Conservation (phyloP, 1,139 yeast genomes). For the Geotrichum histeridarum region DNA sequence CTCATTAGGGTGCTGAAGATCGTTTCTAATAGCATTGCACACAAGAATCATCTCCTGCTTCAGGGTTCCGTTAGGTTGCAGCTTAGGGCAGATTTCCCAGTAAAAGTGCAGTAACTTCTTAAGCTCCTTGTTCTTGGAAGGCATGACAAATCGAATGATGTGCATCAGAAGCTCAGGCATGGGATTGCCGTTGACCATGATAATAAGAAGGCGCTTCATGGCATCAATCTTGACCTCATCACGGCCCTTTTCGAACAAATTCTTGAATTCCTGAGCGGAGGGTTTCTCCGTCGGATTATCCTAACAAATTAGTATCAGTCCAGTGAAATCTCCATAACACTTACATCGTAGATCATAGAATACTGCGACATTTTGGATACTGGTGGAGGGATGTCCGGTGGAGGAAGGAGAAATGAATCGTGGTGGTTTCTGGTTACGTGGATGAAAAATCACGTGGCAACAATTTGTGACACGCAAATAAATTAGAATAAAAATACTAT, state of each 20-base stretch:
- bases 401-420: conserved; percentile 1
- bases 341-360: conserved; percentile 19
- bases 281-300: conserved; percentile 51
- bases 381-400: background rate
- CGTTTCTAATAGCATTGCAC: conserved; percentile 96
- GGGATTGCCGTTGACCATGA: conserved; percentile 89
- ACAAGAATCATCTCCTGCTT: conserved; percentile 98
- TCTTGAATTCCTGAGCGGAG: conserved; percentile 71
- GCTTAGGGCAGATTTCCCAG: conserved; percentile 97
- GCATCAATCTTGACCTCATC: conserved; percentile 85
- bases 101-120: conserved; percentile 90
- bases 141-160: conserved; percentile 94
- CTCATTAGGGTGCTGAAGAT: conserved; percentile 96
- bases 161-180: conserved; percentile 96
- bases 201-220: conserved; percentile 79
- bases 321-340: background rate
- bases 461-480: background rate
- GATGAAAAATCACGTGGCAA: background rate
- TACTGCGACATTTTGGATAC: conserved; percentile 16
- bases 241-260: conserved; percentile 78
- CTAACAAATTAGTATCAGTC: conserved; percentile 7
- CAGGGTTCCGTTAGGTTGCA: conserved; percentile 81
- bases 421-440: conserved; percentile 5
- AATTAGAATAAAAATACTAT: background rate
- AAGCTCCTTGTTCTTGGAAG: conserved; percentile 82